Percentiles rank a stretch among this genome's conserved stretches.
Conservation (phyloP, 768 basidiomycete species). For the Punctularia strigosozonata region DNA sequence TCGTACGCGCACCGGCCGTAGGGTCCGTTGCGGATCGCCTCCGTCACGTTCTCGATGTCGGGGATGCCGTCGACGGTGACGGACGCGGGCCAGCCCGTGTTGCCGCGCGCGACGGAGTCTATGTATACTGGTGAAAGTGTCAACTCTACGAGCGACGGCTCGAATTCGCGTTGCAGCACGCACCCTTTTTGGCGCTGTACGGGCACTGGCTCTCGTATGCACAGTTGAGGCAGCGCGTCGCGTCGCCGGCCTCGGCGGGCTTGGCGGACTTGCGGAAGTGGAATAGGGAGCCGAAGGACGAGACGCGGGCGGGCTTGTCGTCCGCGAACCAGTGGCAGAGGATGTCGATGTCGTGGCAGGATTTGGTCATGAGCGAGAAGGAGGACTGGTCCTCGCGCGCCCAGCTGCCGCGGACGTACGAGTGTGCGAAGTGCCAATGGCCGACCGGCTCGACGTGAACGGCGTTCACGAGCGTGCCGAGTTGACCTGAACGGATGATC, state of each 20-base stretch:
- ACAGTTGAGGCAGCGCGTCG: constrained; percentile 70
- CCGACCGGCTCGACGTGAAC: constrained; percentile 83
- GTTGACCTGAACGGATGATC: constrained; percentile 53
- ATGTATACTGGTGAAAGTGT: constrained; percentile 73
- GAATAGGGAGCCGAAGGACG: constrained; percentile 77
- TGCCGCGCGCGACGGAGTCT: constrained; percentile 49
- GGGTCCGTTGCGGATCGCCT: constrained; percentile 55
- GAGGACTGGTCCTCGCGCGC: constrained; percentile 51
- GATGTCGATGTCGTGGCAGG: constrained; percentile 89
- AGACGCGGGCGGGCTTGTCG: constrained; percentile 51
- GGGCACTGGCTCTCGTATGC: constrained; percentile 59
- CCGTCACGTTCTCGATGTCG: constrained; percentile 77
- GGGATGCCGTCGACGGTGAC: constrained; percentile 71
- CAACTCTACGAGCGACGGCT: no score
- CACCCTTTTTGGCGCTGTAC: constrained; percentile 82
- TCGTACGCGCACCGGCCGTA: constrained; percentile 85
- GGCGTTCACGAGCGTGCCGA: constrained; percentile 73
- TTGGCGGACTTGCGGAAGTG: constrained; percentile 72
- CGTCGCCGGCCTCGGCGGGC: constrained; percentile 54
- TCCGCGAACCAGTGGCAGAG: constrained; percentile 69
- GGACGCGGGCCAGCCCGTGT: constrained; percentile 50
- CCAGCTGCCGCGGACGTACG: constrained; percentile 83
- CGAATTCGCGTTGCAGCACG: constrained; percentile 8
- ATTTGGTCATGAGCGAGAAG: constrained; percentile 83
- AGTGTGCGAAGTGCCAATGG: constrained; percentile 83